Evolutionary conservation across 176 grass and related monocot genomes (phyloP), one percentile per base, ranked within the genome.

Genomic region (Ananas comosus): DNA sequence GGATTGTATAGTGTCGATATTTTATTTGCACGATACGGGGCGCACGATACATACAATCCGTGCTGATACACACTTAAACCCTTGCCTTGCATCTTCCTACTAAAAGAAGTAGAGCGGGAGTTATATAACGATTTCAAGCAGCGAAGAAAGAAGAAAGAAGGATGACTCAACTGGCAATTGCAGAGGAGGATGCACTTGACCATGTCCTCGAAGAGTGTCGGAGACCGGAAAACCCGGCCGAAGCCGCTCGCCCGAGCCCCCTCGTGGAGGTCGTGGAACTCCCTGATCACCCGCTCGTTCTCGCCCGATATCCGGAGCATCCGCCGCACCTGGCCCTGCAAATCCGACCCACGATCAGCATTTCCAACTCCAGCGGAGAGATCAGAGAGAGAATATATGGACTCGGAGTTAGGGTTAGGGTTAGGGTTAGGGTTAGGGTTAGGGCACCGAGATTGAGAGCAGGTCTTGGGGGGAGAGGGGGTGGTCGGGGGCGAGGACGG

Each of bases 101-200:
- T 66, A 66, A 21, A 42, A 78, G 2, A 1, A 16, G 2, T 14
- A 56, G 64, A 5, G 11, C 8, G 11, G 23, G 2, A 27, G 25
- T 27, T 27, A 27, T 27, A 27, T 27, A 27, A 2, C 2, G 25
- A 27, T 27, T 27, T 27, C 23, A 24, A 24, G 1, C n/a, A n/a
- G n/a, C n/a, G n/a, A n/a, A n/a, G n/a, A n/a, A n/a, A n/a, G n/a
- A n/a, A n/a, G n/a, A n/a, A 23, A 47, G 53, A 65, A n/a, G 18
- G 17, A 49, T 58, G 42, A 12, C 74, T 28, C 51, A 16, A 91
- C 88, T 75, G 78, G 88, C 88, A 91, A 71, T 96, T 91, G 88
- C 88, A 96, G 72, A 91, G 80, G 51, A 96, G 88, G 24, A 96
- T 88, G 84, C 87, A 87, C 79, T 96, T 96, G 81, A 88, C 73